Percentiles rank a stretch among this genome's conserved stretches.
These are phyloP conservation scores for Tubosaeta sp. DNA, from an alignment of 768 basidiomycete species.

Conservation along the genomic window DNA sequence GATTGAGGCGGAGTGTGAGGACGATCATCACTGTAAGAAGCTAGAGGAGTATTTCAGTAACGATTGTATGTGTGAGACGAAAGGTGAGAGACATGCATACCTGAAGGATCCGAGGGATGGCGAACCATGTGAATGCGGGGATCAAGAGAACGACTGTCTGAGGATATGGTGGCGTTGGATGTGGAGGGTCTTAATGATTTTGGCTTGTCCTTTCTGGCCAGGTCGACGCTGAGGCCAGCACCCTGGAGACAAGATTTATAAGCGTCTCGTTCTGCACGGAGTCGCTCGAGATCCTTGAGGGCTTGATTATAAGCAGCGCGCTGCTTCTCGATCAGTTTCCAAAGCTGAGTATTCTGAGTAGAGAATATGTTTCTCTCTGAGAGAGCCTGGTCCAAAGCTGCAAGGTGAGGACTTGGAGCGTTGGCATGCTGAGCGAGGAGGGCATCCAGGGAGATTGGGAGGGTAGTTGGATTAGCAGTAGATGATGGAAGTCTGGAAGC, in stretches of 20 bases:
- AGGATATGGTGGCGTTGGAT: conserved; percentile 23
- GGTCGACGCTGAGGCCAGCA: conserved; percentile 39
- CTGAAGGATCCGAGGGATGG: conserved; percentile 31
- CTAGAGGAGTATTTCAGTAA: conserved; percentile 1
- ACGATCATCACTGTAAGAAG: conserved; percentile 18
- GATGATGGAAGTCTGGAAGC: conserved; percentile 21
- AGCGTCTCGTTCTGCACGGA: conserved; percentile 74
- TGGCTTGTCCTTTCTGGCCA: conserved; percentile 25
- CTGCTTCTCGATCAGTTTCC: conserved; percentile 95
- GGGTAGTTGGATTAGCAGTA: conserved; percentile 23
- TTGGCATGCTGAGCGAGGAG: conserved; percentile 53
- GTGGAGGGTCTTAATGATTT: conserved; percentile 17
- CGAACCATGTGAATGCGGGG: conserved; percentile 20
- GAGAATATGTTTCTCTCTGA: conserved; percentile 78
- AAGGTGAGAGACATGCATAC: conserved; percentile 19
- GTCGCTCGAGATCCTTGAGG: conserved; percentile 80
- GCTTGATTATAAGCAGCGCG: conserved; percentile 75
- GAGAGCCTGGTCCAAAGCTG: conserved; percentile 72
- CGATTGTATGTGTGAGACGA: neutral
- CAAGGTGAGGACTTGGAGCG: conserved; percentile 47
- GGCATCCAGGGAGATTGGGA: conserved; percentile 45
- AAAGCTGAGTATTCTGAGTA: conserved; percentile 83
- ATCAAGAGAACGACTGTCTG: conserved; percentile 22
- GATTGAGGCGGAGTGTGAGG: conserved; percentile 17
- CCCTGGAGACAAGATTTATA: conserved; percentile 37